Conservation (phyloP, 179 eudicot genomes). For the Amaranthus tricolor region DNA sequence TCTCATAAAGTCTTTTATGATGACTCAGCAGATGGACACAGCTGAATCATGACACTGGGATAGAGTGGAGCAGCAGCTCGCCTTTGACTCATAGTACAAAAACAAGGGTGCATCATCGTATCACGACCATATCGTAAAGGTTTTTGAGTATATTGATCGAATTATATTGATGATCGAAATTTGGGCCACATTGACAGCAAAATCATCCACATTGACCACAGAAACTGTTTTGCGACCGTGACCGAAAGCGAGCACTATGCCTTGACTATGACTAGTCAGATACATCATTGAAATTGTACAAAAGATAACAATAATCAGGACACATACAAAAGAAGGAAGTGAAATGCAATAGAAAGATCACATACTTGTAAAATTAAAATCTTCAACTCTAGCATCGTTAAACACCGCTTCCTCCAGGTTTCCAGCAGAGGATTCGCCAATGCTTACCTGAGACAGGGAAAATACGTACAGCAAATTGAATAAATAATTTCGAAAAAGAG, state of each 20-base stretch:
- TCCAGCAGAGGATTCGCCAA: slow-evolving; percentile 32
- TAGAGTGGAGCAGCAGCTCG: background rate
- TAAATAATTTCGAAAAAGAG: background rate
- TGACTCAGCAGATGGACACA: background rate
- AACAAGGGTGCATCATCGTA: no score
- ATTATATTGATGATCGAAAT: no score
- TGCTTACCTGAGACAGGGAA: slow-evolving; percentile 32
- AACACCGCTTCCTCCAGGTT: slow-evolving; percentile 26
- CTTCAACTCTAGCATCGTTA: slow-evolving; percentile 33
- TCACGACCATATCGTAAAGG: no score
- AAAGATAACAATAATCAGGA: slow-evolving; percentile 10
- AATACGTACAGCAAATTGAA: slow-evolving; percentile 6
- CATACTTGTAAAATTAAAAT: slow-evolving; percentile 42
- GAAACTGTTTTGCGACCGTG: no score
- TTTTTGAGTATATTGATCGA: no score
- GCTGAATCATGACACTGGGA: background rate
- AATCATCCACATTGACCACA: no score
- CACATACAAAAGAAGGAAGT: background rate
- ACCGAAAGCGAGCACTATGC: no score
- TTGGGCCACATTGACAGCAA: no score
- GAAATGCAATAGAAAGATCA: slow-evolving; percentile 10
- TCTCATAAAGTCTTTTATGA: background rate
- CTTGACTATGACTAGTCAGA: background rate
- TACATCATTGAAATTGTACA: background rate
- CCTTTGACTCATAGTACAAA: background rate